Conservation (phyloP, 768 basidiomycete genomes). For the Hygrophorus russula region DNA sequence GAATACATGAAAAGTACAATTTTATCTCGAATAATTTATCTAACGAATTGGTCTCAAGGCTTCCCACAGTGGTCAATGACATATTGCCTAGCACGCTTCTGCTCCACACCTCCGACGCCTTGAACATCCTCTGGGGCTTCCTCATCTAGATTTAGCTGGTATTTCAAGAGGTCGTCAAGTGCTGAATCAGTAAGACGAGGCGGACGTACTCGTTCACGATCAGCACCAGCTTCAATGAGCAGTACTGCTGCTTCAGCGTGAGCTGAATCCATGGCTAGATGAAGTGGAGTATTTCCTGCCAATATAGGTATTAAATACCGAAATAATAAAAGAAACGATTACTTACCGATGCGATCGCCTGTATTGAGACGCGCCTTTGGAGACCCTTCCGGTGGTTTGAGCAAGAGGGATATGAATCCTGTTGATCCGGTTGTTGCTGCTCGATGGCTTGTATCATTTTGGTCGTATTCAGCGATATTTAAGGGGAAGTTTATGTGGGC, state of each 20-base stretch:
- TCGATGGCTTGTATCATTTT: conserved; percentile 54
- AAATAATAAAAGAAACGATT: conserved; percentile 8
- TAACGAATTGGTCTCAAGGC: conserved; percentile 19
- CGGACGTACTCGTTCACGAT: conserved; percentile 68
- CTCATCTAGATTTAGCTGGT: conserved; percentile 72
- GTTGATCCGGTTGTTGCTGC: conserved; percentile 93
- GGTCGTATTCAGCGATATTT: conserved; percentile 12
- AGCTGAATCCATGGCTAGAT: conserved; percentile 94
- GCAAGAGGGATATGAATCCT: conserved; percentile 78
- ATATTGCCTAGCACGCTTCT: conserved; percentile 68
- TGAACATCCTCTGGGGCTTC: conserved; percentile 81
- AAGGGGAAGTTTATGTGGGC: conserved; percentile 18
- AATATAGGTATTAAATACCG: conserved; percentile 11
- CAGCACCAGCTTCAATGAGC: conserved; percentile 92
- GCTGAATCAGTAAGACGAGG: conserved; percentile 8
- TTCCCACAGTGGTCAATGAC: conserved; percentile 65
- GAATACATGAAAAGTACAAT: no score
- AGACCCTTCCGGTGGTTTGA: conserved; percentile 69
- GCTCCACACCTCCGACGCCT: conserved; percentile 87
- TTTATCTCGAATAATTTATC: neutral
- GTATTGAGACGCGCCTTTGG: conserved; percentile 81
- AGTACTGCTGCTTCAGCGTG: conserved; percentile 85
- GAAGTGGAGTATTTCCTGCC: conserved; percentile 88
- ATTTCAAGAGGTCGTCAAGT: conserved; percentile 9
- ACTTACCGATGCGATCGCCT: conserved; percentile 63